Percentiles rank a stretch among this genome's conserved stretches.
These are phyloP conservation scores for Picochlorum sp. DNA, from an alignment of 139 green algal species.

Conservation along the genomic window DNA sequence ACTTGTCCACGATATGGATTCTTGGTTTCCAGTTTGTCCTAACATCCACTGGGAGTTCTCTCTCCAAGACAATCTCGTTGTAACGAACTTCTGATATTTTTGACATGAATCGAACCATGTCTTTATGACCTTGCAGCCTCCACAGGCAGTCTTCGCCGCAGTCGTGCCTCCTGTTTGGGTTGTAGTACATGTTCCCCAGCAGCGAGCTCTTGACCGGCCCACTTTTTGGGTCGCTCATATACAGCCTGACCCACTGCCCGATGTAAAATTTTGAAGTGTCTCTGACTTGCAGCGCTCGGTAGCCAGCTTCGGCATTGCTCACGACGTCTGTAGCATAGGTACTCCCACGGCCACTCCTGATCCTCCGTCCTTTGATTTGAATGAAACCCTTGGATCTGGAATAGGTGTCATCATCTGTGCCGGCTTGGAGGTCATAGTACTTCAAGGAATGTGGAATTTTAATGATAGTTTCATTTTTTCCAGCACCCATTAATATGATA, in stretches of 20 bases:
- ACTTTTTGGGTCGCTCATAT: constrained; percentile 4
- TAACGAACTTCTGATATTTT: background rate
- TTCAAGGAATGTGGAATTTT: constrained; percentile 6
- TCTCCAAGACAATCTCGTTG: background rate
- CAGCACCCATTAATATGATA: constrained; percentile 4
- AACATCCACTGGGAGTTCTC: constrained; percentile 5
- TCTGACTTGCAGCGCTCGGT: background rate
- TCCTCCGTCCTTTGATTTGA: background rate
- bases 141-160: constrained; percentile 7
- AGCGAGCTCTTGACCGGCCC: background rate
- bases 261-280: background rate
- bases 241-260: constrained; percentile 4
- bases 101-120: background rate
- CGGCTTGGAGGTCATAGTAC: background rate
- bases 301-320: background rate
- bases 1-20: background rate
- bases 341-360: no score
- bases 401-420: background rate
- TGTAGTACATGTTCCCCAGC: background rate
- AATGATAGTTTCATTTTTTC: constrained; percentile 2
- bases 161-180: background rate
- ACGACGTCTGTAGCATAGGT: background rate
- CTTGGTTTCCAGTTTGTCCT: background rate
- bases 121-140: background rate
- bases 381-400: background rate